A percentile compares a stretch with the other conserved stretches of the same genome.
phyloP scores from a whole-genome alignment of 139 green algal genomes.

The Tetraselmis striata region DNA sequence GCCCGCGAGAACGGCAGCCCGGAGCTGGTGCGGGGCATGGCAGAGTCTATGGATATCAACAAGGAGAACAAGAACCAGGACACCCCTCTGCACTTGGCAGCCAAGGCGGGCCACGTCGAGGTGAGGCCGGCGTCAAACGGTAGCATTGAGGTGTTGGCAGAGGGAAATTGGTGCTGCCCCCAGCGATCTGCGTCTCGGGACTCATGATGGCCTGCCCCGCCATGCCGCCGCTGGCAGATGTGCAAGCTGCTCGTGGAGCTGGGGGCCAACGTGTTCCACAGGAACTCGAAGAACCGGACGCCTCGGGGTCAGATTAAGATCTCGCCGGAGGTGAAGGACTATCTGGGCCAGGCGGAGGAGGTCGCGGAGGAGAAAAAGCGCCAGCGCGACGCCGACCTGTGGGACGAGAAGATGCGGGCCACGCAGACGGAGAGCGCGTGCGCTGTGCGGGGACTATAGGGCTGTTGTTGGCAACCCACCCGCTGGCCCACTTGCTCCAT shows the following conservation, averaged over 20 bases:
- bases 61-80: constrained; percentile 28
- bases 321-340: constrained; percentile 14
- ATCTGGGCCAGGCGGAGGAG: constrained; percentile 36
- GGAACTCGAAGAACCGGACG: constrained; percentile 59
- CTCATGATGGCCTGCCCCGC: too few relatives aligned
- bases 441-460: constrained; percentile 24
- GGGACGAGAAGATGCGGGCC: constrained; percentile 52
- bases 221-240: constrained; percentile 21
- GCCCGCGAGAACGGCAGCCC: constrained; percentile 1
- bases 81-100: constrained; percentile 49
- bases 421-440: constrained; percentile 58
- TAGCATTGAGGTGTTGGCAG: too few relatives aligned
- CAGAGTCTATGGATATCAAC: constrained; percentile 21
- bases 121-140: too few relatives aligned
- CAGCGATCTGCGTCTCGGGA: too few relatives aligned
- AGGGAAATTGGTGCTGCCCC: too few relatives aligned
- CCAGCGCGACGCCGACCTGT: constrained; percentile 31
- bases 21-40: background rate
- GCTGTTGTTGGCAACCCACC: too few relatives aligned
- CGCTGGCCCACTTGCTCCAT: too few relatives aligned
- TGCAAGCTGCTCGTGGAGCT: constrained; percentile 39
- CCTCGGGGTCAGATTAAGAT: constrained; percentile 24
- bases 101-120: constrained; percentile 31
- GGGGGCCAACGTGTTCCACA: constrained; percentile 38
- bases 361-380: constrained; percentile 22